Evolutionary conservation across 441 rosid genomes (phyloP), one percentile per base, ranked within the genome.

Genomic region (Populus hybrid): DNA sequence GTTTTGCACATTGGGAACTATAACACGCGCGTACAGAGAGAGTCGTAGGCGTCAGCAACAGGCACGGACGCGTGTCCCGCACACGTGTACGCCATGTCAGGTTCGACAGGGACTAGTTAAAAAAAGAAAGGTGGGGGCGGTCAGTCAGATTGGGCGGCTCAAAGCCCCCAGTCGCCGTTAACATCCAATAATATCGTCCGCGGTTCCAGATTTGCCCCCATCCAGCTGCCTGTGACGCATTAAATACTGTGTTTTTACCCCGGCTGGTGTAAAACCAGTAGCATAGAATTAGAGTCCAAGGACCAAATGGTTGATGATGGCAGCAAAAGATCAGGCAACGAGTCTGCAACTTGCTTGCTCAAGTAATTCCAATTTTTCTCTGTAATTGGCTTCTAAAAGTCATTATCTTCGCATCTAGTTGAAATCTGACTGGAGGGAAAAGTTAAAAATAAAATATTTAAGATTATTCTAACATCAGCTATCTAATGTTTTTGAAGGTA

Each of bases 111-210:
- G 32, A 30, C 32, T 12, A 10, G 18, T 3, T 32, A 24, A 28
- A 26, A 73, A 34, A 57, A 50, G 36, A 30, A 30, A 4, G 32
- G 32, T 4, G 32, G 70, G 21, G 74, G 42, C 32, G 77, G 78
- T 46, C 63, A 70, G 86, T 86, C 89, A 86, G 78, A 70, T 46
- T 68, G 85, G 89, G 86, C 86, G 86, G 89, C 89, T 76, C 10
- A 66, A 28, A 72, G 78, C 78, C 42, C 10, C 61, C 76, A 77
- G 34, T 30, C 66, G 10, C 74, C 75, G 24, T 57, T 46, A 14
- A 57, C 10, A 42, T 14, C 21, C 4, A 36, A 57, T 57, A 28
- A 24, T 18, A 2, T 24, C 1, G 36, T 34, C 0, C 8, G 11
- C 23, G 71, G 66, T 81, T 38, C 75, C 81, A 20, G 36, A 3